Evolutionary conservation across 108 stramenopile species (phyloP).

Genomic region (Stephanodiscus triporus): DNA sequence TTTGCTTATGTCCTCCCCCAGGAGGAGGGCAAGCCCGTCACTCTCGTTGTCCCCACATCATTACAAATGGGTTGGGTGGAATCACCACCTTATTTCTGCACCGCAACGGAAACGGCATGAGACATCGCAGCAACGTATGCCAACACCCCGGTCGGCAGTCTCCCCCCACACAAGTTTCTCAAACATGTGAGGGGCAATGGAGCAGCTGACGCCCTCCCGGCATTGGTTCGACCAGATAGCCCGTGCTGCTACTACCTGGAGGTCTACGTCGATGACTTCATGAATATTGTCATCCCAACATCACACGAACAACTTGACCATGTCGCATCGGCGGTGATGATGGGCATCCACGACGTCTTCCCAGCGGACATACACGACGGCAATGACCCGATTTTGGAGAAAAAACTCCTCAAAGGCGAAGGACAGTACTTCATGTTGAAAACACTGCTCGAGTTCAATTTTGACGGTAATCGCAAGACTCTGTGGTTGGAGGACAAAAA

Average conservation of each 20-base stretch:
- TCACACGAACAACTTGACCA: background rate
- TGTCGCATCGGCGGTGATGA: constrained; percentile 1
- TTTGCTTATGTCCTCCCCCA: constrained; percentile 22
- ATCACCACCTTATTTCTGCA: no score
- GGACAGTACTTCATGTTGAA: background rate
- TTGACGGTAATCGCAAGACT: background rate
- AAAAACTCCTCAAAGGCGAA: background rate
- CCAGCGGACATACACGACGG: background rate
- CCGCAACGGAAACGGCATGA: no score
- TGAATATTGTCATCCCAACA: background rate
- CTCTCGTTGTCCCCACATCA: no score
- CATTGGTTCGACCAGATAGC: no score
- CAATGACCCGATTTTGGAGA: background rate
- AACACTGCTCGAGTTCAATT: background rate
- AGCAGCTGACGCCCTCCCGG: no score
- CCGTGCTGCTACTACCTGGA: background rate
- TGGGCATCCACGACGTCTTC: background rate
- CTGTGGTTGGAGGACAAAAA: background rate
- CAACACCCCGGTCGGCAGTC: no score
- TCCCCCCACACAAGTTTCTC: no score
- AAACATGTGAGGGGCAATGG: no score
- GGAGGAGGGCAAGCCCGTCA: no score
- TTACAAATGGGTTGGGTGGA: no score
- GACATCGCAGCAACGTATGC: no score
- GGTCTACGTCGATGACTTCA: background rate